Evolutionary conservation across 169 alveolate genomes (phyloP).

Genomic region (Plasmodium gallinaceum): DNA sequence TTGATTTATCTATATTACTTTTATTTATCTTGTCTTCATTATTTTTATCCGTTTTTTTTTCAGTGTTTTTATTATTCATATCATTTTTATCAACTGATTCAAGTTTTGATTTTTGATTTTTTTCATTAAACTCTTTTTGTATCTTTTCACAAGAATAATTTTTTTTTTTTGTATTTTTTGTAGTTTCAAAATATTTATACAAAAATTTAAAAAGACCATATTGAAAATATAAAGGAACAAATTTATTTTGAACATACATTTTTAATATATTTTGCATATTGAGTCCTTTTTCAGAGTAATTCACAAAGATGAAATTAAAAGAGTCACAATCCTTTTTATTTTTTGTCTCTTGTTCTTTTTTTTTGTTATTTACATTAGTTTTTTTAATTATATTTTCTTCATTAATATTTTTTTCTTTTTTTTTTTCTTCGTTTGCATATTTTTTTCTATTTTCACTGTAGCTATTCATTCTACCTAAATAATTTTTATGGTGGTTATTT

Average conservation of each 20-base stretch:
- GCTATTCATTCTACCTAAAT: neutral
- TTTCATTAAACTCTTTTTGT: neutral
- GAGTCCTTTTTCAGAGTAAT: constrained; percentile 5
- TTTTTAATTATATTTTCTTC: constrained; percentile 1
- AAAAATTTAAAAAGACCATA: constrained; percentile 50
- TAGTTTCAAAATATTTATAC: constrained; percentile 16
- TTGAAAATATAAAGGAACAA: constrained; percentile 37
- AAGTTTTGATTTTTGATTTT: neutral
- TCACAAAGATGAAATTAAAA: neutral
- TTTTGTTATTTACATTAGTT: neutral
- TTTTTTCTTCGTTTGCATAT: neutral
- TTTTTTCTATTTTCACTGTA: neutral
- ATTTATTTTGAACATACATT: constrained; percentile 15
- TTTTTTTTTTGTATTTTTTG: neutral
- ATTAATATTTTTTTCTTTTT: neutral
- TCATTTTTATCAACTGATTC: neutral
- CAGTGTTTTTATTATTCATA: neutral
- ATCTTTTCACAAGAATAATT: neutral
- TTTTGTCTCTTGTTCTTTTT: neutral
- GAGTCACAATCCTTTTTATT: neutral
- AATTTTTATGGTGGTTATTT: too few relatives aligned
- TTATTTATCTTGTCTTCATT: neutral
- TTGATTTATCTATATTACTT: neutral
- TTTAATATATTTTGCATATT: constrained; percentile 3
- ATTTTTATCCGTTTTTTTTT: constrained; percentile 2